phyloP scores from a whole-genome alignment of 768 basidiomycete genomes.

The Tricholoma sp. region DNA sequence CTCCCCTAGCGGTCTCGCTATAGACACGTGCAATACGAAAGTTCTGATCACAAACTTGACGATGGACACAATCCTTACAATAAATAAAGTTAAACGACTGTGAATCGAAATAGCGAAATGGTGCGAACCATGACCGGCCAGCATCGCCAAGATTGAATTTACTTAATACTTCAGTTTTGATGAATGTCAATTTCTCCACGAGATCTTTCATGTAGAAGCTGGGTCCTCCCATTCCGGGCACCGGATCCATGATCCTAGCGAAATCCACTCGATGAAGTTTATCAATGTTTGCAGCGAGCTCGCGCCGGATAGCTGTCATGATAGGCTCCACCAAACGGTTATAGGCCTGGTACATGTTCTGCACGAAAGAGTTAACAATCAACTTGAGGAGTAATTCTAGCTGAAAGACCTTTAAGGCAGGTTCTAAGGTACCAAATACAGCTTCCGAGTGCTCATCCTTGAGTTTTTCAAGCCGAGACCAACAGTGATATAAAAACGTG shows the following conservation, averaged over 20 bases:
- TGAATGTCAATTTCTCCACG: conserved; percentile 77
- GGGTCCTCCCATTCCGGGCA: conserved; percentile 56
- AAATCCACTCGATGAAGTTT: conserved; percentile 86
- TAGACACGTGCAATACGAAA: conserved; percentile 92
- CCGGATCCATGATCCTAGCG: conserved; percentile 62
- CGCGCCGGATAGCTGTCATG: conserved; percentile 66
- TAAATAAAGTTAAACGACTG: neutral
- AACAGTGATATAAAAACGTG: conserved; percentile 75
- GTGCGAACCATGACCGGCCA: conserved; percentile 64
- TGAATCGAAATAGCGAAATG: neutral
- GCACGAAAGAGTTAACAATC: conserved; percentile 3
- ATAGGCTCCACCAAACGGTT: conserved; percentile 59
- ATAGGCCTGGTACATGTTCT: conserved; percentile 51
- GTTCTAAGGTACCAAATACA: conserved; percentile 50
- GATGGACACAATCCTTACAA: conserved; percentile 53
- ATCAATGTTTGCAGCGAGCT: conserved; percentile 72
- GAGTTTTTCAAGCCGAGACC: conserved; percentile 60
- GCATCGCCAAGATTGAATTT: conserved; percentile 71
- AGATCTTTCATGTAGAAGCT: conserved; percentile 92
- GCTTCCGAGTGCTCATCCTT: conserved; percentile 60
- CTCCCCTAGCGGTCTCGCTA: conserved; percentile 88
- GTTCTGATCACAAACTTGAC: conserved; percentile 77
- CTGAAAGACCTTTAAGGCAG: conserved; percentile 52
- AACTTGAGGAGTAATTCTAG: neutral
- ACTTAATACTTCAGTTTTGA: conserved; percentile 72